Percentiles rank a stretch among this genome's conserved stretches.
Evolutionary conservation across 345 rosid genomes (phyloP).

Genomic region (Ceriops tagal): DNA sequence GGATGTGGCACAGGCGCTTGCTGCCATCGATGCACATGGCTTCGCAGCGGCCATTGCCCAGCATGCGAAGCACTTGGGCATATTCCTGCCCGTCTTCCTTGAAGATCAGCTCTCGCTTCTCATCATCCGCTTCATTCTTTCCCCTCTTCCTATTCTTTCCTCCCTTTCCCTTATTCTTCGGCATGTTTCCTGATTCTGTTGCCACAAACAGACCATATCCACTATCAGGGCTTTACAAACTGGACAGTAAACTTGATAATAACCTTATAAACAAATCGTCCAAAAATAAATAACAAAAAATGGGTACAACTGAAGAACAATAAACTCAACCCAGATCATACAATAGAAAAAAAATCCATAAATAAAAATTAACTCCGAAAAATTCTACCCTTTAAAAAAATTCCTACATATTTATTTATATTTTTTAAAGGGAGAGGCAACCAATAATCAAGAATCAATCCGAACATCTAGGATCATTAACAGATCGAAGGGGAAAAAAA

Average conservation of each 20-base stretch:
- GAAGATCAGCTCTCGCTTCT: slow-evolving; percentile 74
- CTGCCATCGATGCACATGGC: slow-evolving; percentile 64
- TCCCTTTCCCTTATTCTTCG: slow-evolving; percentile 86
- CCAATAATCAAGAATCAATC: background rate
- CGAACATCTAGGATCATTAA: background rate
- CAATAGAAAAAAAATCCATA: no score
- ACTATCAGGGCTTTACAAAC: background rate
- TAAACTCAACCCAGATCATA: no score
- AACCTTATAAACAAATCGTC: no score
- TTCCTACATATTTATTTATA: no score
- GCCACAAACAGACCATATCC: slow-evolving; percentile 3
- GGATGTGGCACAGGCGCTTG: slow-evolving; percentile 67
- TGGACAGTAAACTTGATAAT: no score
- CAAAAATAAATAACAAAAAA: no score
- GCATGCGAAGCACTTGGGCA: slow-evolving; percentile 75
- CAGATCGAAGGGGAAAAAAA: background rate
- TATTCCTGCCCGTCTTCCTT: slow-evolving; percentile 79
- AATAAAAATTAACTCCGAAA: background rate
- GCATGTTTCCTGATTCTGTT: slow-evolving; percentile 41
- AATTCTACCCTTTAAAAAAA: background rate
- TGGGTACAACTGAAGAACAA: no score
- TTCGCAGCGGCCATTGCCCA: slow-evolving; percentile 69
- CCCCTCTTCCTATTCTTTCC: slow-evolving; percentile 89
- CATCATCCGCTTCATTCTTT: slow-evolving; percentile 75
- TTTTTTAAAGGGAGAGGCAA: no score